Evolutionary conservation across 768 basidiomycete genomes (phyloP).

Genomic region (Russula lepida): DNA sequence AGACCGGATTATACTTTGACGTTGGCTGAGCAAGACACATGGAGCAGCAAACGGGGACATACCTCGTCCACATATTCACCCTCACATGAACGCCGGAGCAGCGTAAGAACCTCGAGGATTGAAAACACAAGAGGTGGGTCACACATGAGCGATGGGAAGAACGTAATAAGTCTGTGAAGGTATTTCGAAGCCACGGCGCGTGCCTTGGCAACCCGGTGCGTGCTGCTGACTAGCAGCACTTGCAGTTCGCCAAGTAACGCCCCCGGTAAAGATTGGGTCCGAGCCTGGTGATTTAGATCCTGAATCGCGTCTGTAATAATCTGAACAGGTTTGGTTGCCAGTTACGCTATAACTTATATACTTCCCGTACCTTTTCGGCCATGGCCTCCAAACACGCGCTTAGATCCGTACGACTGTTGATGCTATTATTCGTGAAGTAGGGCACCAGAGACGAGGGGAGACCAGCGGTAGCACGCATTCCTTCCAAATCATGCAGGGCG

Average conservation of each 20-base stretch:
- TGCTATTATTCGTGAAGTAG: conserved; percentile 81
- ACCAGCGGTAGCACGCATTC: conserved; percentile 73
- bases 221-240: conserved; percentile 65
- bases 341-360: neutral
- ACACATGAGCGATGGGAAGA: conserved; percentile 93
- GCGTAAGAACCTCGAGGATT: conserved; percentile 84
- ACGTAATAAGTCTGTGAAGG: conserved; percentile 75
- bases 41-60: conserved; percentile 17
- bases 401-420: conserved; percentile 64
- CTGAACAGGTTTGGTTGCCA: conserved; percentile 31
- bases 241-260: conserved; percentile 66
- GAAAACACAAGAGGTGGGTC: conserved; percentile 79
- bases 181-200: conserved; percentile 78
- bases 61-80: conserved; percentile 91
- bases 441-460: conserved; percentile 72
- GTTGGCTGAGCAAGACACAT: neutral
- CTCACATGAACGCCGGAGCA: conserved; percentile 81
- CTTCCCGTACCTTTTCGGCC: conserved; percentile 66
- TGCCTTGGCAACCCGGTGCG: conserved; percentile 74
- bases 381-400: conserved; percentile 77
- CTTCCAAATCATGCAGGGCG: conserved; percentile 82
- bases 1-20: conserved; percentile 75
- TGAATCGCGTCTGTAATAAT: conserved; percentile 69
- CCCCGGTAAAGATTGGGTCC: conserved; percentile 68
- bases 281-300: conserved; percentile 64